Evolutionary conservation across 345 rosid species (phyloP), one percentile per base, ranked within the genome.

Genomic region (Brassica cretica): DNA sequence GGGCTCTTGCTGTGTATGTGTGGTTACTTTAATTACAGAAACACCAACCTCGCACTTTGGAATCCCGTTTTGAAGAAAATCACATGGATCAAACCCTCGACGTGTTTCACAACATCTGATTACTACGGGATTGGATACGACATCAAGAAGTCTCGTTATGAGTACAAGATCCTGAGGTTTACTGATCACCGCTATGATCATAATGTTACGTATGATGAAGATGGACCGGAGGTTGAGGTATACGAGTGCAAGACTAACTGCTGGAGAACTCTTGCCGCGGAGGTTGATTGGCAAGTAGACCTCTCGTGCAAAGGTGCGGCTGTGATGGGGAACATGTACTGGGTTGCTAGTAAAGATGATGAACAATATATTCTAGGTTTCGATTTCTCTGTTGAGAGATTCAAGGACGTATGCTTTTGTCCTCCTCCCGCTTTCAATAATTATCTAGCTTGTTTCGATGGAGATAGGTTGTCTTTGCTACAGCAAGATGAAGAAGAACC

Each of bases 71-170:
- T 8, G 35, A n/a, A 21, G 8, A 14, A 67, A 44, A 24, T 8
- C 14, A 25, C 8, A 44, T 44, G 37, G 59, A 67, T 67, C 6
- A 1, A 8, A 3, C 59, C 59, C 2, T 24, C 18, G 21, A 18
- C 0, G 1, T n/a, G 14, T 44, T 24, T 58, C 64, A 51, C 19
- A 2, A 10, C 6, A 0, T 11, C 2, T 46, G 70, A 66, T 25
- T 14, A 6, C 59, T 67, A 12, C 18, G 59, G 71, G 24, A 24
- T 66, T 3, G 70, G 70, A 66, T 66, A 66, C 70, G 32, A 66
- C 18, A 39, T 2, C 3, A n/a, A n/a, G 5, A 11, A 24, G 8
- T 19, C 53, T 37, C 70, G 70, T 1, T 3, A 37, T 19, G n/a
- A 9, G 7, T 66, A 66, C 55, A 66, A 66, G 27, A 39, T 66